Evolutionary conservation across 2,329 filamentous ascomycete genomes (phyloP).

Genomic region (Epichloe hybrida): DNA sequence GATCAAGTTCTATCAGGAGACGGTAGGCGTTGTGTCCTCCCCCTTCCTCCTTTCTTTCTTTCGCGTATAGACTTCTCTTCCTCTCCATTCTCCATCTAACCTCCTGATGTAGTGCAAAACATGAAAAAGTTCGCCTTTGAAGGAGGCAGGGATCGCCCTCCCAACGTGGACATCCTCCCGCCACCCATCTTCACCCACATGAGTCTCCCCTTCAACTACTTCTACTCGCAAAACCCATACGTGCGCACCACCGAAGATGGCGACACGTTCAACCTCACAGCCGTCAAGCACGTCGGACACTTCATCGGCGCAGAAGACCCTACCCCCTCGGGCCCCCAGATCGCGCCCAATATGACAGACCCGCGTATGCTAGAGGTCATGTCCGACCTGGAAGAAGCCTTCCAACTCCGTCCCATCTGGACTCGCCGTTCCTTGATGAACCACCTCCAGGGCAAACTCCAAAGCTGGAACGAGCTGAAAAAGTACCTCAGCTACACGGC

Average conservation of each 20-base stretch:
- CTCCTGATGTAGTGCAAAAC: slow-evolving; percentile 27
- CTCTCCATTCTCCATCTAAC: background rate
- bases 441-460: slow-evolving; percentile 39
- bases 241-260: slow-evolving; percentile 49
- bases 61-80: background rate
- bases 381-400: slow-evolving; percentile 46
- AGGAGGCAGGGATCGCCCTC: slow-evolving; percentile 42
- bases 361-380: slow-evolving; percentile 51
- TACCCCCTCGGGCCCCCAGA: slow-evolving; percentile 46
- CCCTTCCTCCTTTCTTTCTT: background rate
- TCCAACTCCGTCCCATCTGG: slow-evolving; percentile 69
- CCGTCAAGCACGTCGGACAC: slow-evolving; percentile 44
- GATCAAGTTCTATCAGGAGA: slow-evolving; percentile 59
- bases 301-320: slow-evolving; percentile 49
- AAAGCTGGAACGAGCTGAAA: slow-evolving; percentile 48
- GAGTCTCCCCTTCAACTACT: slow-evolving; percentile 61
- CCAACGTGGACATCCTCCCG: slow-evolving; percentile 59
- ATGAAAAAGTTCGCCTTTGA: slow-evolving; percentile 52
- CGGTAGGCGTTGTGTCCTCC: slow-evolving; percentile 31
- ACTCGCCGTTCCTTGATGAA: slow-evolving; percentile 75
- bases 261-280: slow-evolving; percentile 44
- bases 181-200: slow-evolving; percentile 67
- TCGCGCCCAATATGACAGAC: slow-evolving; percentile 45
- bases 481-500: slow-evolving; percentile 71
- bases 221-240: slow-evolving; percentile 76